Percentiles rank a stretch among this genome's conserved stretches.
These are phyloP conservation scores for Leucocoprinus sp. DNA, from an alignment of 768 basidiomycete genomes.

Conservation along the genomic window DNA sequence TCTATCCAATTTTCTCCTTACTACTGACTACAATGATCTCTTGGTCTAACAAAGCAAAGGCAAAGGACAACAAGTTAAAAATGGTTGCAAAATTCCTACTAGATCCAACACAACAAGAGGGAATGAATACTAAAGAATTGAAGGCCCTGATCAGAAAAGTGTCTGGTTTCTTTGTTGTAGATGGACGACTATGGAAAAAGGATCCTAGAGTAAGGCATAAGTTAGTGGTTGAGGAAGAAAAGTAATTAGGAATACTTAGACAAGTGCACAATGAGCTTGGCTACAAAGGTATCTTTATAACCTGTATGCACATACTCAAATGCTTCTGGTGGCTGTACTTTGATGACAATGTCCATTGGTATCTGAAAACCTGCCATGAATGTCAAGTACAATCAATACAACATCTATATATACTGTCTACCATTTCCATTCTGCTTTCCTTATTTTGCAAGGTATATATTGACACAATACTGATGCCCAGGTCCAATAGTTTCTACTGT, in stretches of 20 bases:
- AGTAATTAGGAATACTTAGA: constrained; percentile 13
- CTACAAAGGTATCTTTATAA: constrained; percentile 21
- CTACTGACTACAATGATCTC: neutral
- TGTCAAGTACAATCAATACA: constrained; percentile 21
- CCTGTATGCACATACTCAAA: constrained; percentile 13
- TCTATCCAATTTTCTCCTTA: no score
- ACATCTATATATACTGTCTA: constrained; percentile 21
- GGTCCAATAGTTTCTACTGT: constrained; percentile 15
- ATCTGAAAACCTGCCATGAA: constrained; percentile 22
- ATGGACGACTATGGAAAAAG: constrained; percentile 15
- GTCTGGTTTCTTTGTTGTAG: constrained; percentile 13
- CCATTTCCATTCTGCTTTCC: constrained; percentile 16
- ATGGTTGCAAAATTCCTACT: constrained; percentile 11
- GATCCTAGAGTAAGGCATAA: constrained; percentile 15
- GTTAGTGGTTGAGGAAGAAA: constrained; percentile 10
- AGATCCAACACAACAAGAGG: constrained; percentile 1
- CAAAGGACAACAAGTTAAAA: constrained; percentile 1
- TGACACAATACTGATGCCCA: constrained; percentile 22
- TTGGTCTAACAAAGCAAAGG: neutral
- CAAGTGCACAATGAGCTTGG: constrained; percentile 21
- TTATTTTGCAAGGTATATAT: constrained; percentile 22
- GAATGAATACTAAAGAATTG: neutral
- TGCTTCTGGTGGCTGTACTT: constrained; percentile 21
- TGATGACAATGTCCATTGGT: constrained; percentile 25
- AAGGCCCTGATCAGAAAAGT: constrained; percentile 3